Evolutionary conservation across 1,284 basidiomycete genomes (phyloP), one percentile per base, ranked within the genome.

Genomic region (Ganoderma lucidum): DNA sequence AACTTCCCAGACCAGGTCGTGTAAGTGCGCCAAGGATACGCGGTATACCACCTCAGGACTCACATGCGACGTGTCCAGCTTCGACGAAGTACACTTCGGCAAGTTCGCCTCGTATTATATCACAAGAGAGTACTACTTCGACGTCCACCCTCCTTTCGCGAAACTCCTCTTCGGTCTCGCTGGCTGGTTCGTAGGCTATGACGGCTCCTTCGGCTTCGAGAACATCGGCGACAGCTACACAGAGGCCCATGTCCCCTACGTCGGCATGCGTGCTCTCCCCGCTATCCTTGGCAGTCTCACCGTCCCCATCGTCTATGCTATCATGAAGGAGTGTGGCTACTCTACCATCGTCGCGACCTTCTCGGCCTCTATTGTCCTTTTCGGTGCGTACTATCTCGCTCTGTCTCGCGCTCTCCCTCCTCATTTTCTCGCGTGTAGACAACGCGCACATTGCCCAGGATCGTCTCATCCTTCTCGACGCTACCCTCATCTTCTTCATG

Each of bases 271-370:
- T 44, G 92, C 94, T 12, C 87, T 99, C 44, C 94, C 96, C 14
- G 98, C 97, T 1, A 87, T 98, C 74, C 84, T 99, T 59, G 96
- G 96, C 62, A 93, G 93, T 80, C 81, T 98, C 28, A 98, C 97
- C 0, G 83, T 98, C 12, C 95, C 97, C 0, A 83, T 99, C 72
- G 91, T 99, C 2, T 99, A 97, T 79, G 92, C 89, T 19, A 99
- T 97, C 80, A 99, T 99, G 98, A 93, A 98, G 80, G 96, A 99
- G 83, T 94, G 93, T 70, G 98, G 98, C 8, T 97, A 97, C 80
- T 96, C 96, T 1, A 93, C 95, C 14, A 84, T 95, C 60, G 91
- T 98, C 68, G 91, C 95, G 4, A 90, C 94, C 0, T 96, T 99
- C 78, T 96, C 96, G 59, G 96, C 97, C 1, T 82, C 83, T 63